phyloP scores from a whole-genome alignment of 2,329 filamentous ascomycete species.

The Aspergillus thermomutatus region DNA sequence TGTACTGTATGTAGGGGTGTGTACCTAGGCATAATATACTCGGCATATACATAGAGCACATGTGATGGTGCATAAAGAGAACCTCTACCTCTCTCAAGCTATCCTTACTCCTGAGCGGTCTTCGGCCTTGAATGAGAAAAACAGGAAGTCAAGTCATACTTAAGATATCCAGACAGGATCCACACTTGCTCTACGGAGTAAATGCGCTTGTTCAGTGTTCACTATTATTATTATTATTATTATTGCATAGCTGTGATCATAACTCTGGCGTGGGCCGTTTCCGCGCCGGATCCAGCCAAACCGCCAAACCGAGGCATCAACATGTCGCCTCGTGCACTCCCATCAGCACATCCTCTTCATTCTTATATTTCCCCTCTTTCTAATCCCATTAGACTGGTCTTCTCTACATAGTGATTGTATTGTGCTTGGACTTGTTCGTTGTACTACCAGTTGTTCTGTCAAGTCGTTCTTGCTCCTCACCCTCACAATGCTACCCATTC shows the following conservation, averaged over 20 bases:
- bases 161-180: not conserved
- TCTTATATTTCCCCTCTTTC: not conserved
- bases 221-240: too few relatives aligned
- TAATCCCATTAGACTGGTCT: not conserved
- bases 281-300: not conserved
- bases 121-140: not conserved
- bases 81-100: too few relatives aligned
- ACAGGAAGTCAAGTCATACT: too few relatives aligned
- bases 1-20: not conserved
- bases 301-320: not conserved
- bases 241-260: not conserved
- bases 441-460: not conserved
- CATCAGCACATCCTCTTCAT: not conserved
- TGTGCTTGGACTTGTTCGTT: not conserved
- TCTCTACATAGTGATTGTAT: not conserved
- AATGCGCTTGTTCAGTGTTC: not conserved
- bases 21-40: not conserved
- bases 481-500: not conserved
- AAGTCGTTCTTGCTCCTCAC: not conserved
- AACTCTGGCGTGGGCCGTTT: not conserved
- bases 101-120: too few relatives aligned
- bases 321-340: constrained; percentile 2
- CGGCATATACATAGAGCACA: too few relatives aligned
- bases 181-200: not conserved
- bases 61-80: too few relatives aligned